Evolutionary conservation across 495 filamentous ascomycete genomes (phyloP).

Genomic region (Letharia lupina): DNA sequence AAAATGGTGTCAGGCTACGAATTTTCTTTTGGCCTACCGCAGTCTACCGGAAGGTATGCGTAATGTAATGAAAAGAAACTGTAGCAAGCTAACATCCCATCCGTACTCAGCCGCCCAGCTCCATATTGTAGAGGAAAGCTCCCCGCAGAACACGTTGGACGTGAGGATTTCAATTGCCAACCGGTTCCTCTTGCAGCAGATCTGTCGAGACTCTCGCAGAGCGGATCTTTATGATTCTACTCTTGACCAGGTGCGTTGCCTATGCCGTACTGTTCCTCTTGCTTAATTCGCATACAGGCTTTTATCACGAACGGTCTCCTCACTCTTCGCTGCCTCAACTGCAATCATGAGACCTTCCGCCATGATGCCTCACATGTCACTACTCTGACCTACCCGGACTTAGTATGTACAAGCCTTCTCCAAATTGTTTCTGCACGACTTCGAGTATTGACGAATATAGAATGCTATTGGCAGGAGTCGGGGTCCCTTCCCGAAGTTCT

Average conservation of each 20-base stretch:
- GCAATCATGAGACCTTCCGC: conserved; percentile 65
- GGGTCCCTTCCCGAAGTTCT: conserved; percentile 56
- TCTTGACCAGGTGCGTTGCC: conserved; percentile 43
- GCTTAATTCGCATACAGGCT: conserved; percentile 25
- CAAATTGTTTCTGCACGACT: background rate
- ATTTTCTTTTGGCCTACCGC: conserved; percentile 82
- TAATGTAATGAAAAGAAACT: background rate
- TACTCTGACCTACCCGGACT: conserved; percentile 73
- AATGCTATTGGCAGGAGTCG: conserved; percentile 43
- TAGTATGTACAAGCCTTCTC: conserved; percentile 31
- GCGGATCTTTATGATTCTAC: conserved; percentile 48
- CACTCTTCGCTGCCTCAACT: conserved; percentile 72
- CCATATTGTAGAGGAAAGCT: conserved; percentile 75
- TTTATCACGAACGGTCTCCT: conserved; percentile 47
- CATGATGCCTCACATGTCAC: conserved; percentile 63
- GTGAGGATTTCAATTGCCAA: conserved; percentile 69
- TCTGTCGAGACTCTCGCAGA: conserved; percentile 59
- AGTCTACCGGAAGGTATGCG: conserved; percentile 57
- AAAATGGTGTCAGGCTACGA: conserved; percentile 93
- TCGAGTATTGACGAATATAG: conserved; percentile 18
- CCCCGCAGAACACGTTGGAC: conserved; percentile 57
- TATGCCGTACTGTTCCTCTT: background rate
- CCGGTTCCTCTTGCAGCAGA: conserved; percentile 65
- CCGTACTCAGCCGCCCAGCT: conserved; percentile 48
- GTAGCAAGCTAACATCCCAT: conserved; percentile 6